A percentile compares a stretch with the other conserved stretches of the same genome.
Evolutionary conservation across 176 grass and related monocot species (phyloP).

Genomic region (Calamus simplicifolius): DNA sequence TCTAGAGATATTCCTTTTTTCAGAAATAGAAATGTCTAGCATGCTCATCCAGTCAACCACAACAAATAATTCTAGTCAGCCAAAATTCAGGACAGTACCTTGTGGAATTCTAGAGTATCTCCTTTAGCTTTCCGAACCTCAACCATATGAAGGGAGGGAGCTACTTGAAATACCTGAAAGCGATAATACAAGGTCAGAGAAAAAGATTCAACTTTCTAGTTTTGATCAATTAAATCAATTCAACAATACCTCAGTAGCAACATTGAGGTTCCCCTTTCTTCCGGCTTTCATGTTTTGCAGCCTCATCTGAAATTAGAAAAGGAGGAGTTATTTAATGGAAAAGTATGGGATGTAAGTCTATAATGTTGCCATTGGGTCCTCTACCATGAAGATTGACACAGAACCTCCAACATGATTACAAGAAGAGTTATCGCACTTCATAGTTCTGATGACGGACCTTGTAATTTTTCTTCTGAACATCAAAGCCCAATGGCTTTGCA

Average conservation of each 20-base stretch:
- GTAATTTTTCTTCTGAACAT: conserved; percentile 97
- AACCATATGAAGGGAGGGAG: conserved; percentile 83
- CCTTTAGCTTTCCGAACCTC: conserved; percentile 90
- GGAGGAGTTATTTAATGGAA: not conserved
- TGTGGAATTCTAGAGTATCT: conserved; percentile 95
- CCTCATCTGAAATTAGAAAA: conserved; percentile 55
- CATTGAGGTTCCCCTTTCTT: conserved; percentile 98
- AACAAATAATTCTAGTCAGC: too few relatives aligned
- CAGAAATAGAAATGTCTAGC: too few relatives aligned
- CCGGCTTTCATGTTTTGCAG: conserved; percentile 92
- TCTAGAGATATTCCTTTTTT: too few relatives aligned
- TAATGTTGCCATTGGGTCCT: too few relatives aligned
- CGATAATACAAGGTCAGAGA: conserved; percentile 3
- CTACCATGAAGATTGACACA: too few relatives aligned
- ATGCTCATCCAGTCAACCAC: too few relatives aligned
- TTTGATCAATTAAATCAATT: conserved; percentile 18
- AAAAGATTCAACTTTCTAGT: not conserved
- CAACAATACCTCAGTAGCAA: conserved; percentile 70
- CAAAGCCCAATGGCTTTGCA: conserved; percentile 92
- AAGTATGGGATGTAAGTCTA: too few relatives aligned
- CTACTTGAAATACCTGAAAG: conserved; percentile 87
- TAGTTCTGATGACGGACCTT: conserved; percentile 33
- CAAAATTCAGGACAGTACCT: conserved; percentile 27
- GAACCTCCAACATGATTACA: too few relatives aligned
- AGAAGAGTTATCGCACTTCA: too few relatives aligned